Evolutionary conservation across 139 green algal genomes (phyloP).

Genomic region (Chlorella sp.): DNA sequence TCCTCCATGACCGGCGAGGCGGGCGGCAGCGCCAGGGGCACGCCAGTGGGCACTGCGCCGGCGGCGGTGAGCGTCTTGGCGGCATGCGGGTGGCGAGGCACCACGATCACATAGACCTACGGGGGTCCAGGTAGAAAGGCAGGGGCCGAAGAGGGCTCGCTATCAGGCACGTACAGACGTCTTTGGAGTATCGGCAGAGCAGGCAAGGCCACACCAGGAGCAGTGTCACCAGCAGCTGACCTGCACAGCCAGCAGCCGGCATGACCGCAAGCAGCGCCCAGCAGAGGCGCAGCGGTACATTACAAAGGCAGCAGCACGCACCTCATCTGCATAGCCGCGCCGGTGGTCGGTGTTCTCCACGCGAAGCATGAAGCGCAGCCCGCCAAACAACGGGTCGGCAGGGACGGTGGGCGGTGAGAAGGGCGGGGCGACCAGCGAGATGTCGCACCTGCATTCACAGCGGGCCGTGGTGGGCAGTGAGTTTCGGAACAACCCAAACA

Average conservation of each 20-base stretch:
- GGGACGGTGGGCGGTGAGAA: conserved; percentile 25
- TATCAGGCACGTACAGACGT: too few species aligned
- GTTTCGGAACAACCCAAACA: too few species aligned
- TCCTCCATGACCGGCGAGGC: too few species aligned
- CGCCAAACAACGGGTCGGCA: conserved; percentile 18
- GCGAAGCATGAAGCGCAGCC: conserved; percentile 42
- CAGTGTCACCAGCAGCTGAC: too few species aligned
- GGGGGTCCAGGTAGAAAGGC: too few species aligned
- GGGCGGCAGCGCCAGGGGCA: background rate
- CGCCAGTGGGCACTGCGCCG: background rate
- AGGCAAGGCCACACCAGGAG: too few species aligned
- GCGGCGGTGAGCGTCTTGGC: background rate
- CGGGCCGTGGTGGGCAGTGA: background rate
- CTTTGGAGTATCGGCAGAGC: too few species aligned
- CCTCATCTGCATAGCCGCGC: conserved; percentile 43
- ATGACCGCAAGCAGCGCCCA: too few species aligned
- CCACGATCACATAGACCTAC: conserved; percentile 25
- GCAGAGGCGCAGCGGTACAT: too few species aligned
- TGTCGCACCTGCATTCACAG: conserved; percentile 27
- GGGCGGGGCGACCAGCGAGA: conserved; percentile 32
- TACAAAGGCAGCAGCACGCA: too few species aligned
- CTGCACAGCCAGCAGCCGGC: too few species aligned
- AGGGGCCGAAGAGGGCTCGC: too few species aligned
- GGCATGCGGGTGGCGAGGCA: conserved; percentile 20
- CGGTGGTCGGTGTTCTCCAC: conserved; percentile 33